Evolutionary conservation across 768 basidiomycete genomes (phyloP), one percentile per base, ranked within the genome.

Genomic region (Phaeotremella skinneri): DNA sequence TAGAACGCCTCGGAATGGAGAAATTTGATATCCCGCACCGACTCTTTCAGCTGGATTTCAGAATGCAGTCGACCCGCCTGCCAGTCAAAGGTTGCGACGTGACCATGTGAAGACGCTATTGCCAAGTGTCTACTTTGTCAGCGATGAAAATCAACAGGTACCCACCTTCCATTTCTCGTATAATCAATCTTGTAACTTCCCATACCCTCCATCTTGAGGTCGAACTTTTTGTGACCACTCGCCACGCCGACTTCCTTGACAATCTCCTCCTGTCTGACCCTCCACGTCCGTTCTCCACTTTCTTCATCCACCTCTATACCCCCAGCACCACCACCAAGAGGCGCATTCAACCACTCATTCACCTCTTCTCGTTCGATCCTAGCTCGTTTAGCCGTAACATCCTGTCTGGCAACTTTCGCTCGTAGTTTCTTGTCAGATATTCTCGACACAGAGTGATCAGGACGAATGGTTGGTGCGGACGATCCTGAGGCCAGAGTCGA

Each of bases 51-150:
- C 65, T 94, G 90, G 17, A 97, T 79, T 72, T 98, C 94, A 4
- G 88, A 82, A 70, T 92, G 89, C 26, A 96, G 78, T 30, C 84
- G 84, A 0, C 91, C 91, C 0, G 87, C 85, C 73, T 89, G 86
- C 90, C 90, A 92, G 75, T 98, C 92, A 67, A 97, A 93, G 0
- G 91, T 89, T 2, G 91, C 89, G 17, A 91, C 85, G 78, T 96
- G 91, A 0, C 96, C 93, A 31, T 80, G 81, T 13, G 81, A 82
- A 3, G 91, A 91, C 0, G 84, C 89, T 63, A 97, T 85, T 0
- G 91, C 93, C 54, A 97, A 74, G 76, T 94, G 87, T 75, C 92
- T 90, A 57, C 1, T 51, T 25, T 37, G 27, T 56, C 31, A 59
- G 53, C 51, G 17, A 27, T 26, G 39, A 1, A 3, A 20, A 45